Conservation (phyloP, 1,139 yeast species). For the Suhomyces taliae region DNA sequence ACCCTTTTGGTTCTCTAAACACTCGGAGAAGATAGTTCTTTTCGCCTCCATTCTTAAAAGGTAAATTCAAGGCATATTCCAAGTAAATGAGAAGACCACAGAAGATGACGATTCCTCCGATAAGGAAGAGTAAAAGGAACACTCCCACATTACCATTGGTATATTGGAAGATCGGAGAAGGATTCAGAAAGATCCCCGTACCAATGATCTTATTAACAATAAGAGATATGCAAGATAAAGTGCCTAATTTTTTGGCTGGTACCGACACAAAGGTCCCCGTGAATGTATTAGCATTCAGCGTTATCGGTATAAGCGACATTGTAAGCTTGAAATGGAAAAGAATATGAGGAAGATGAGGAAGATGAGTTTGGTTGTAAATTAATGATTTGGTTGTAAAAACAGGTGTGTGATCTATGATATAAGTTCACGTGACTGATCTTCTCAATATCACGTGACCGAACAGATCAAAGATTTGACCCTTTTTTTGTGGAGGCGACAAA, state of each 20-base stretch:
- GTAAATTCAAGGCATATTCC: conserved; percentile 49
- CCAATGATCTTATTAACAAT: conserved; percentile 55
- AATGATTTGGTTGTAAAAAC: not conserved
- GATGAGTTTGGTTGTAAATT: too few species aligned
- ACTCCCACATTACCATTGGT: conserved; percentile 45
- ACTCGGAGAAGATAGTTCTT: conserved; percentile 50
- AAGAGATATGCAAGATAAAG: conserved; percentile 31
- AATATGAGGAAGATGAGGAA: too few species aligned
- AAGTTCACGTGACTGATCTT: not conserved
- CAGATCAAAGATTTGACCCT: too few species aligned
- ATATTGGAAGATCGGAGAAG: conserved; percentile 46
- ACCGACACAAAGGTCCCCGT: not conserved
- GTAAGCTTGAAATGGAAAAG: not conserved
- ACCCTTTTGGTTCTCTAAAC: conserved; percentile 35
- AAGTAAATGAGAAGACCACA: conserved; percentile 49
- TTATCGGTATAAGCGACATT: not conserved
- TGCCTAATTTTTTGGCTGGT: conserved; percentile 19
- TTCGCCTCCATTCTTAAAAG: conserved; percentile 51
- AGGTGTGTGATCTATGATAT: not conserved
- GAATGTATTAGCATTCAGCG: not conserved
- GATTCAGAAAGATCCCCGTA: conserved; percentile 52
- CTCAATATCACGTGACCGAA: not conserved
- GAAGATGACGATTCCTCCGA: conserved; percentile 48
- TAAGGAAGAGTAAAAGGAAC: conserved; percentile 39
- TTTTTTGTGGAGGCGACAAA: too few species aligned